Evolutionary conservation across 2,329 filamentous ascomycete genomes (phyloP), one percentile per base, ranked within the genome.

Genomic region (Colletotrichum filicis): DNA sequence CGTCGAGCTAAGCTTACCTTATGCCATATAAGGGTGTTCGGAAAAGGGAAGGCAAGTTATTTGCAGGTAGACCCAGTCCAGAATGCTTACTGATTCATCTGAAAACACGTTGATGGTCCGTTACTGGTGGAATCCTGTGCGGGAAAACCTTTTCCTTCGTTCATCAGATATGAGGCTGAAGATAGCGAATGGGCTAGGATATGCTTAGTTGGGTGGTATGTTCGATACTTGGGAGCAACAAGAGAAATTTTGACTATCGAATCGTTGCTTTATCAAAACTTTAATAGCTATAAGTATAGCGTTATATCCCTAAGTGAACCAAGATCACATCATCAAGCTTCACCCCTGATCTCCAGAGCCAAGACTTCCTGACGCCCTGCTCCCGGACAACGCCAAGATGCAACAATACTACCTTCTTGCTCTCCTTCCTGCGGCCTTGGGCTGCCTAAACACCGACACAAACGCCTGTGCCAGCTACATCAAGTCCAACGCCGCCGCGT

Each of bases 401-500:
- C 74, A 76, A 32, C 68, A 68, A 57, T 56, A 73, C 55, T 59
- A 75, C 52, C 65, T 78, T n/a, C 74, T 79, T 37, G 75, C 69
- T 22, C 67, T 78, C 12, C 59, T 78, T 12, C 77, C 77, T 16
- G 74, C 68, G 57, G 78, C 75, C 22, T 64, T 79, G 55, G 79
- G 77, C 46, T 82, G 80, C 75, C 75, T 79, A 49, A 80, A 81
- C 65, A 74, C 75, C 4, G 69, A 77, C 61, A 73, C 72, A 14
- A 79, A 82, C 67, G n/a, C 74, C 1, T 82, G 80, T 57, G 80
- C 80, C 30, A 80, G 78, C n/a, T 81, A 78, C 66, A 80, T 82
- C 74, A 78, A 79, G 32, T 77, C 77, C 19, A 76, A 81, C 53
- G 46, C 71, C 5, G 80, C 78, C 2, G 80, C 80, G 4, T 81